phyloP scores from a whole-genome alignment of 768 basidiomycete genomes.

The Serendipita vermifera region DNA sequence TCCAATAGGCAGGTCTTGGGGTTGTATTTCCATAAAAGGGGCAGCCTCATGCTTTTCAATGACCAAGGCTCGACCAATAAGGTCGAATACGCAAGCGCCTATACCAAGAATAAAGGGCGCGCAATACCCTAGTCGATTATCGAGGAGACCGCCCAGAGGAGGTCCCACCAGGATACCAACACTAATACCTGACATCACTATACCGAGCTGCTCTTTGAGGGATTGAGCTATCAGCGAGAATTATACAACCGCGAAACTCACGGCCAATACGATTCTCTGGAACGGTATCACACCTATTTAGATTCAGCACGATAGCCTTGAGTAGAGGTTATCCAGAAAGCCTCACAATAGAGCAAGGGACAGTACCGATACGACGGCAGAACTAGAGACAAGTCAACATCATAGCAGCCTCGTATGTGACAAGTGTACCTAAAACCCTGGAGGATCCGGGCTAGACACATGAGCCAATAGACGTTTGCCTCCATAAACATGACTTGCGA shows the following conservation, averaged over 20 bases:
- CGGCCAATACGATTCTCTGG: slow-evolving; percentile 38
- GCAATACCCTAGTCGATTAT: slow-evolving; percentile 41
- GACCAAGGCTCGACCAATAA: slow-evolving; percentile 40
- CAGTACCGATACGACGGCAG: slow-evolving; percentile 49
- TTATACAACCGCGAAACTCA: slow-evolving; percentile 24
- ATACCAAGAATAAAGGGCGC: slow-evolving; percentile 47
- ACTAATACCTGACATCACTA: slow-evolving; percentile 46
- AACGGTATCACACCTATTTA: slow-evolving; percentile 39
- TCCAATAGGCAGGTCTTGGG: not conserved
- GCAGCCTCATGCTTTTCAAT: slow-evolving; percentile 44
- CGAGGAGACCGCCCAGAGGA: slow-evolving; percentile 44
- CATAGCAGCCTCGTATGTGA: not conserved
- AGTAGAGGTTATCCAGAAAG: not conserved
- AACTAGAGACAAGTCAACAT: slow-evolving; percentile 26
- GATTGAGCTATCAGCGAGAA: not conserved
- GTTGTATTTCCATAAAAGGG: slow-evolving; percentile 32
- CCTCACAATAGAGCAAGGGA: slow-evolving; percentile 46
- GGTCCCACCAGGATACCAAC: slow-evolving; percentile 47
- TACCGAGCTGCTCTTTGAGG: slow-evolving; percentile 40
- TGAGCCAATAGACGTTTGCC: slow-evolving; percentile 40
- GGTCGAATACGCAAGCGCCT: slow-evolving; percentile 34
- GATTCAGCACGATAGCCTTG: too few relatives aligned
- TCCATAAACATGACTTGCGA: slow-evolving; percentile 53
- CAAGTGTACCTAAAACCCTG: slow-evolving; percentile 36
- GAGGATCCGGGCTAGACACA: slow-evolving; percentile 45